A percentile compares a stretch with the other conserved stretches of the same genome.
phyloP scores from a whole-genome alignment of 306 rosid genomes.

The Corylus avellana region DNA sequence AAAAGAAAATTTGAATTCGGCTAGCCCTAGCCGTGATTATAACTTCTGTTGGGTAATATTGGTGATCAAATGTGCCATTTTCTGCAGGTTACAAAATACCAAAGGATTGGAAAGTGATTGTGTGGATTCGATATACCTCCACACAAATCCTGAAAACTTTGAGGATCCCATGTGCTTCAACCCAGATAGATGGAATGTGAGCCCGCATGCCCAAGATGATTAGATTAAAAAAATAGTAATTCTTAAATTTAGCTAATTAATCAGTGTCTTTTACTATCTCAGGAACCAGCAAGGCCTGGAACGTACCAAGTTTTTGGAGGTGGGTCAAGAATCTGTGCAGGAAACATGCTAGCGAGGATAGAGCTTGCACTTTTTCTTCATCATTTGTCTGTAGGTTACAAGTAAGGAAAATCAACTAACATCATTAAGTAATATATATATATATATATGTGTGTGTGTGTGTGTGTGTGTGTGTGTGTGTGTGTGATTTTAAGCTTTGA shows the following conservation, averaged over 20 bases:
- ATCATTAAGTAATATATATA: no score
- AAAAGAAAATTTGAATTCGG: no score
- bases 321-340: constrained; percentile 45
- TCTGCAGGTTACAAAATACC: constrained; percentile 39
- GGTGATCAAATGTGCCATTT: no score
- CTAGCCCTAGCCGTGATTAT: not conserved
- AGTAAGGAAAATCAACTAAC: no score
- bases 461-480: no score
- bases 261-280: not conserved
- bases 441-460: no score
- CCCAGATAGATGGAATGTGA: constrained; percentile 36
- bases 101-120: constrained; percentile 23
- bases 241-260: not conserved
- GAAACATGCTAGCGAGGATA: constrained; percentile 45
- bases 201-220: not conserved
- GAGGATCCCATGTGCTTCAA: constrained; percentile 35
- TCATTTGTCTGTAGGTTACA: constrained; percentile 25
- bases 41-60: no score
- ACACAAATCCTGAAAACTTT: constrained; percentile 27
- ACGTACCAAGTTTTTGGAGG: constrained; percentile 42
- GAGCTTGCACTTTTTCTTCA: constrained; percentile 46
- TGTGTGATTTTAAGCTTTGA: no score
- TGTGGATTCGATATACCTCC: constrained; percentile 24
- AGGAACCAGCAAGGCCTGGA: constrained; percentile 33
- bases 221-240: not conserved